Base-by-base conservation (phyloP, 2,329 filamentous ascomycete species). In the Lecanosticta acicola region DNA sequence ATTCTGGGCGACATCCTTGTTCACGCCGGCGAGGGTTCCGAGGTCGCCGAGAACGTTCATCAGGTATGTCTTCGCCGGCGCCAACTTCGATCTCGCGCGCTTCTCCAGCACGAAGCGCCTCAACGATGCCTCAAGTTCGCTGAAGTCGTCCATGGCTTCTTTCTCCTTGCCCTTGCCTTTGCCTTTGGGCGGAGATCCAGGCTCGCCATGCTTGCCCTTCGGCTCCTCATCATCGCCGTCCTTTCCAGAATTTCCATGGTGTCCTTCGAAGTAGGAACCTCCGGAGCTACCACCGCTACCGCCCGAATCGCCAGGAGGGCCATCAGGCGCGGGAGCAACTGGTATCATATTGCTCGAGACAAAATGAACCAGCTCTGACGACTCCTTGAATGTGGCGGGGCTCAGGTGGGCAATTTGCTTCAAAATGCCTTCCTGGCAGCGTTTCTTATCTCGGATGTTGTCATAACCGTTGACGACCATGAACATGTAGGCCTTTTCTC, bases 381-480 rank as follows among this genome's bases (percentile, higher is more conserved):
- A 84, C 62, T 98, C 93, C 64, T 97, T 97, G 74, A 83, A 85
- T 0, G 93, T 98, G 41, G 84, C 83, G 2, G 91, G 93, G 62
- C 91, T 97, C n/a, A 98, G 75, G 19, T 81, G 81, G 39, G 79
- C 75, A 13, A 98, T 83, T 67, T 97, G 91, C 59, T 96, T 89
- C 48, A 98, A 67, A 40, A 98, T 93, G 80, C 88, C 86, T 62
- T 93, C 88, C 66, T 95, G 80, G 66, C 91, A 97, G 48, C 91
- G 78, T 49, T 87, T 77, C 71, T 96, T 93, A 67, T 97, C 90
- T 53, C 85, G 79, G 59, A 98, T 97, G 50, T 85, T 85, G 68
- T 98, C 93, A 60, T 89, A 98, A 14, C 91, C 90, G 64, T 98
- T 98, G 56, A 98, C 93, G 11, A 98, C 93, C 67, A 98, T 94